Conservation (phyloP, 192 early-diverging fungal genomes). For the Neocallimastix lanati region DNA sequence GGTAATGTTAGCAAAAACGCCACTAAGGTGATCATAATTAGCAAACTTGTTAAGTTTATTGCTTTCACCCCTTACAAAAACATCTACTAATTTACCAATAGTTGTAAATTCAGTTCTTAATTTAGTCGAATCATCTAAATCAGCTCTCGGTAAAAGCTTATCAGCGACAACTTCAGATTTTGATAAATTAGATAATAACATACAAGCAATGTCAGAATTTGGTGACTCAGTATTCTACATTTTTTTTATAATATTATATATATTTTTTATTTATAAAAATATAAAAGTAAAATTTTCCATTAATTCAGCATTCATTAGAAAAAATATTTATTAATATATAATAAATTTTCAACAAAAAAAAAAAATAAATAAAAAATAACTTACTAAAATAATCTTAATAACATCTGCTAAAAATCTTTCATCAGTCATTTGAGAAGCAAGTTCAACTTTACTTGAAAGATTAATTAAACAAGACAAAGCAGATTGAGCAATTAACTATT, state of each 20-base stretch:
- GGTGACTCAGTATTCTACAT: slow-evolving; percentile 39
- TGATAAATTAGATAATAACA: slow-evolving; percentile 82
- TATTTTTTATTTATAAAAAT: too few species aligned
- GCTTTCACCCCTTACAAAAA: slow-evolving; percentile 68
- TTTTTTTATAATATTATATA: too few species aligned
- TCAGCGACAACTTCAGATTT: slow-evolving; percentile 39
- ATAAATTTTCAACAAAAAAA: not conserved
- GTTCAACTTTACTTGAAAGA: slow-evolving; percentile 43
- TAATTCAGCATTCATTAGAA: too few species aligned
- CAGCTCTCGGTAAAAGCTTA: slow-evolving; percentile 25
- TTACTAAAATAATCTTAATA: slow-evolving; percentile 47
- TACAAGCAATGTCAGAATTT: slow-evolving; percentile 63
- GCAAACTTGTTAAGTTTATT: slow-evolving; percentile 62
- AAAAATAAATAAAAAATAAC: slow-evolving; percentile 1
- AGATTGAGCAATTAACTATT: slow-evolving; percentile 62
- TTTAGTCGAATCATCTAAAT: slow-evolving; percentile 1
- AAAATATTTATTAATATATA: not conserved
- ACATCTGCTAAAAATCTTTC: slow-evolving; percentile 52
- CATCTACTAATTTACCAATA: slow-evolving; percentile 73
- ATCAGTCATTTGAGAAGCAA: slow-evolving; percentile 47
- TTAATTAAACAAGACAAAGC: slow-evolving; percentile 70
- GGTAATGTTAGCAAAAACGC: slow-evolving; percentile 80
- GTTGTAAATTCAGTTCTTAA: slow-evolving; percentile 19
- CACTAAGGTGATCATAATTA: slow-evolving; percentile 66
- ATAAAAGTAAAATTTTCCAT: too few species aligned